These are phyloP conservation scores for Rossbeevera mucosa DNA, from an alignment of 768 basidiomycete species.

Conservation along the genomic window DNA sequence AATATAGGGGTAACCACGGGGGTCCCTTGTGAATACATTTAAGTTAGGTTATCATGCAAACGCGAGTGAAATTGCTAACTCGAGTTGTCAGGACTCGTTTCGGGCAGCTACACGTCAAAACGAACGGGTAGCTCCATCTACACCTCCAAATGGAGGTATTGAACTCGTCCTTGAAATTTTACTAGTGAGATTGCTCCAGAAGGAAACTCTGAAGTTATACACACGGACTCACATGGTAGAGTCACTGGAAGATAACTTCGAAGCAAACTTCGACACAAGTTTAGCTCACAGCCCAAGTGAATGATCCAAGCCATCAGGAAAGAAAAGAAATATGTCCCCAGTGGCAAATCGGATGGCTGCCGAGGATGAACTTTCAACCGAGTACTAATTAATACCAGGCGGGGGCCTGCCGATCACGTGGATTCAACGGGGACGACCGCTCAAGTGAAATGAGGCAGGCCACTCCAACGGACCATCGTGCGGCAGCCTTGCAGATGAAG, in stretches of 20 bases:
- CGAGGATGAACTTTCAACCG: constrained; percentile 16
- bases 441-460: not conserved
- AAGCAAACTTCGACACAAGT: not conserved
- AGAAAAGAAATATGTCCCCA: not conserved
- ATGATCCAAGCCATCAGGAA: not conserved
- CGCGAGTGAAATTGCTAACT: not conserved
- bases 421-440: too few species aligned
- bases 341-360: not conserved
- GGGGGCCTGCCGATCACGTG: not conserved
- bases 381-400: not conserved
- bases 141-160: not conserved
- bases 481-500: not conserved
- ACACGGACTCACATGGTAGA: not conserved
- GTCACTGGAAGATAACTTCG: constrained; percentile 3
- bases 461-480: not conserved
- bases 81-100: not conserved
- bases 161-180: constrained; percentile 1
- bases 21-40: not conserved
- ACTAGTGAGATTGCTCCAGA: not conserved
- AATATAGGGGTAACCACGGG: not conserved
- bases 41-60: not conserved
- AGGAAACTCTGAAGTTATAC: not conserved
- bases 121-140: not conserved
- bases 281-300: not conserved
- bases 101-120: not conserved